phyloP scores from a whole-genome alignment of 768 basidiomycete genomes.

The Chlorophyllum brunneum region DNA sequence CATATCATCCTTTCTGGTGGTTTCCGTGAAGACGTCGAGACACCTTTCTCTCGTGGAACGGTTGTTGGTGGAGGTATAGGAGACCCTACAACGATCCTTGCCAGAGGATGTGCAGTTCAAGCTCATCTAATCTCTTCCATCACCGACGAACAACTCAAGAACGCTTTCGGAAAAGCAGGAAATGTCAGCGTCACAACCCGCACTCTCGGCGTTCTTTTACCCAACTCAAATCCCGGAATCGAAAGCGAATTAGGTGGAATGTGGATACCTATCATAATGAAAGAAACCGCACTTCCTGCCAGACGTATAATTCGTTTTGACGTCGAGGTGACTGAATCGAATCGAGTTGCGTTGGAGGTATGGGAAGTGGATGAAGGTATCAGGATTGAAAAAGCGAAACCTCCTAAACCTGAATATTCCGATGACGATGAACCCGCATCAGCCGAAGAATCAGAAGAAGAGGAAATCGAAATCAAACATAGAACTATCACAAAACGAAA shows the following conservation, averaged over 20 bases:
- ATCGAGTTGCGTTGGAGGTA: slow-evolving; percentile 62
- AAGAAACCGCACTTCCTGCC: slow-evolving; percentile 70
- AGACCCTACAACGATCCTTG: slow-evolving; percentile 75
- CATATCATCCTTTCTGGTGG: slow-evolving; percentile 41
- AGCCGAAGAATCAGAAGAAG: slow-evolving; percentile 47
- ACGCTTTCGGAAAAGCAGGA: slow-evolving; percentile 43
- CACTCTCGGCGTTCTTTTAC: slow-evolving; percentile 67
- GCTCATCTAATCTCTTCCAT: slow-evolving; percentile 57
- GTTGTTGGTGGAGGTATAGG: slow-evolving; percentile 70
- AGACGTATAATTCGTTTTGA: slow-evolving; percentile 58
- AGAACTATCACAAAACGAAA: slow-evolving; percentile 53
- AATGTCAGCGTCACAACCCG: slow-evolving; percentile 53
- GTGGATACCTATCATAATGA: slow-evolving; percentile 63
- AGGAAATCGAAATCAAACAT: slow-evolving; percentile 62
- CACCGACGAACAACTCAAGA: slow-evolving; percentile 45
- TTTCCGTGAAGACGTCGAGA: slow-evolving; percentile 58
- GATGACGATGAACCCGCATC: slow-evolving; percentile 33
- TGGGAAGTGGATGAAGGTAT: slow-evolving; percentile 76
- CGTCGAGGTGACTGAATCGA: slow-evolving; percentile 40
- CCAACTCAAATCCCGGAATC: slow-evolving; percentile 32
- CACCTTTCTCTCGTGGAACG: slow-evolving; percentile 63
- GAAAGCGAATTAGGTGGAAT: slow-evolving; percentile 51
- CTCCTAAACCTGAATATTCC: slow-evolving; percentile 39
- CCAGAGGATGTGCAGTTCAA: slow-evolving; percentile 74
- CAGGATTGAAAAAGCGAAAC: slow-evolving; percentile 54